phyloP scores from a whole-genome alignment of 495 filamentous ascomycete genomes.

The Neurospora hispaniola region DNA sequence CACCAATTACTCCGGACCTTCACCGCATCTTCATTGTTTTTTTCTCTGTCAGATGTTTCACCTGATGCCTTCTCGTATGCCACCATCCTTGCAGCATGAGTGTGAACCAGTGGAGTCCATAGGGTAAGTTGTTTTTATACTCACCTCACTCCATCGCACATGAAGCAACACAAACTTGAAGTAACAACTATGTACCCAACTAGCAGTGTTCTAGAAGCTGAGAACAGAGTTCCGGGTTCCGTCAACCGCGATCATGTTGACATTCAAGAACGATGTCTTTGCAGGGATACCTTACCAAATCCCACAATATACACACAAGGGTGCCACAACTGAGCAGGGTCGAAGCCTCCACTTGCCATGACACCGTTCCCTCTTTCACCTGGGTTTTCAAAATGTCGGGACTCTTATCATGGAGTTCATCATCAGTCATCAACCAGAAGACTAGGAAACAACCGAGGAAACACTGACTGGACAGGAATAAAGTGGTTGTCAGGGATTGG shows the following conservation, averaged over 20 bases:
- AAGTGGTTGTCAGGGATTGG: background rate
- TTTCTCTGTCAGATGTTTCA: background rate
- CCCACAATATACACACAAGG: background rate
- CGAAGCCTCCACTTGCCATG: background rate
- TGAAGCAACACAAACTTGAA: background rate
- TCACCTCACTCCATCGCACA: background rate
- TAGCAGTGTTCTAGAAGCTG: background rate
- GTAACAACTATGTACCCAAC: background rate
- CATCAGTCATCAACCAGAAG: background rate
- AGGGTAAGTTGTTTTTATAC: background rate
- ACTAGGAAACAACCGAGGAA: background rate
- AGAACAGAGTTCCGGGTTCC: background rate
- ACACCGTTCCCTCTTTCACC: background rate
- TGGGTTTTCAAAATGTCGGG: background rate
- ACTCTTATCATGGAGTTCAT: background rate
- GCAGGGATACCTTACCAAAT: background rate
- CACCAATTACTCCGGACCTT: too few relatives aligned
- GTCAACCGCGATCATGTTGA: background rate
- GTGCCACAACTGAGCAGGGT: background rate
- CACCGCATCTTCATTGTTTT: too few relatives aligned
- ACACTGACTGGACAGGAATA: background rate
- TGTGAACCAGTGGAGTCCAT: background rate
- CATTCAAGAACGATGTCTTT: background rate
- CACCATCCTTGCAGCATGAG: too few relatives aligned
- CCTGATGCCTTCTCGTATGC: too few relatives aligned